Evolutionary conservation across 257 asterid species (phyloP).

Genomic region (Ajuga chamaepitys): DNA sequence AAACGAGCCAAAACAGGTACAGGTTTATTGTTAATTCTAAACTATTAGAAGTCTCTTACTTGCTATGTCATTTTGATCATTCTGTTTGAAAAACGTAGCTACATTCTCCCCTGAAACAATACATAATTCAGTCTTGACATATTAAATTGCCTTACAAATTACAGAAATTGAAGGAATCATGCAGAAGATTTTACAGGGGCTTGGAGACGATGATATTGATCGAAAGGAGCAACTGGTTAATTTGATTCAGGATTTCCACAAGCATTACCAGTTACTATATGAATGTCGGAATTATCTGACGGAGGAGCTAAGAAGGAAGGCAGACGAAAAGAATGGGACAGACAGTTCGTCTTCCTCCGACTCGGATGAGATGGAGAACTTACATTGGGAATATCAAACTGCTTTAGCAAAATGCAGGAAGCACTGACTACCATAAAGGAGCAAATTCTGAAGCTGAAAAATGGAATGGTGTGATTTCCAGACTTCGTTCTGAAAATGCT

Average conservation of each 20-base stretch:
- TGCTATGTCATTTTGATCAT: not conserved
- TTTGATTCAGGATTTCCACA: slow-evolving; percentile 57
- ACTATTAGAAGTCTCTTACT: too few relatives aligned
- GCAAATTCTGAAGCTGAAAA: slow-evolving; percentile 37
- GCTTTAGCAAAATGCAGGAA: too few relatives aligned
- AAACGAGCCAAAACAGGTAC: slow-evolving; percentile 71
- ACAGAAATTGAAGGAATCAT: slow-evolving; percentile 72
- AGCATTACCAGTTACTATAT: slow-evolving; percentile 60
- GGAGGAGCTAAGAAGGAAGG: slow-evolving; percentile 54
- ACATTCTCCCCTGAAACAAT: too few relatives aligned
- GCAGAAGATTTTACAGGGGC: slow-evolving; percentile 53
- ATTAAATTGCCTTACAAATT: slow-evolving; percentile 16
- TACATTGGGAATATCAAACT: slow-evolving; percentile 29
- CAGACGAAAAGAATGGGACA: slow-evolving; percentile 31
- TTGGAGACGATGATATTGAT: slow-evolving; percentile 44
- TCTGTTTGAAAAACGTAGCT: not conserved
- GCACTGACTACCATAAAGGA: too few relatives aligned
- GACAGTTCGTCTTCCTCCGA: too few relatives aligned
- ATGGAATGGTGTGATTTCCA: slow-evolving; percentile 35
- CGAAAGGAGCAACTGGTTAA: slow-evolving; percentile 45
- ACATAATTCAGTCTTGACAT: not conserved
- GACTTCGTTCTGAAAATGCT: slow-evolving; percentile 41
- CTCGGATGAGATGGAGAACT: slow-evolving; percentile 61
- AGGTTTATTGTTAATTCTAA: too few relatives aligned
- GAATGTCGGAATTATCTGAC: slow-evolving; percentile 70